A percentile compares a stretch with the other conserved stretches of the same genome.
These are phyloP conservation scores for Globisporangium spinosum DNA, from an alignment of 352 stramenopile species.

Conservation along the genomic window DNA sequence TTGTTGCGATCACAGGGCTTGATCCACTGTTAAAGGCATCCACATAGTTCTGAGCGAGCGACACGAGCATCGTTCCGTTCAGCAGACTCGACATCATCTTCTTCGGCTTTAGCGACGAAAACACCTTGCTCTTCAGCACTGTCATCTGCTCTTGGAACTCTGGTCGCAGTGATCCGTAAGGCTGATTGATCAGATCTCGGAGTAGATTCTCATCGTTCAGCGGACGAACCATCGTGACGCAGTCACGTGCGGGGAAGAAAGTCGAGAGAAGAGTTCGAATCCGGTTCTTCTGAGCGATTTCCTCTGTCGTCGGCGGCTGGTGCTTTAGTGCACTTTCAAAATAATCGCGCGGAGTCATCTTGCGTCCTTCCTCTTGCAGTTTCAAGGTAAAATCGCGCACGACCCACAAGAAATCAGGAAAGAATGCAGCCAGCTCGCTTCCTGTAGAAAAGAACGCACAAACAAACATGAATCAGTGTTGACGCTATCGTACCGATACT, in stretches of 20 bases:
- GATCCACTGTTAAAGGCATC: slow-evolving; percentile 63
- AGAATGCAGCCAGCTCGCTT: slow-evolving; percentile 53
- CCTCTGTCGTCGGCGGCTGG: slow-evolving; percentile 38
- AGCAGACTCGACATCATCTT: slow-evolving; percentile 56
- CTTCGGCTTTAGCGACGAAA: slow-evolving; percentile 53
- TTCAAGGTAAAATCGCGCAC: slow-evolving; percentile 76
- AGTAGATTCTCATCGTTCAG: slow-evolving; percentile 63
- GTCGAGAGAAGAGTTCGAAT: slow-evolving; percentile 52
- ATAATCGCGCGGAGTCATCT: slow-evolving; percentile 64
- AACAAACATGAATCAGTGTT: background rate
- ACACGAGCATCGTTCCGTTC: slow-evolving; percentile 65
- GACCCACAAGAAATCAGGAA: slow-evolving; percentile 73
- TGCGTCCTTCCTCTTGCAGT: slow-evolving; percentile 50
- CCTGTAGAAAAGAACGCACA: slow-evolving; percentile 4
- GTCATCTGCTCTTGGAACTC: slow-evolving; percentile 69
- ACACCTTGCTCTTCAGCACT: slow-evolving; percentile 52
- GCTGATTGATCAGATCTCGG: slow-evolving; percentile 45
- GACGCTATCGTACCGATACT: background rate
- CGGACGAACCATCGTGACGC: slow-evolving; percentile 73
- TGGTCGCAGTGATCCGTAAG: slow-evolving; percentile 48
- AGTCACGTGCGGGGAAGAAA: slow-evolving; percentile 77
- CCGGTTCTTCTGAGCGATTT: slow-evolving; percentile 55
- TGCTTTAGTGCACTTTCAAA: slow-evolving; percentile 72
- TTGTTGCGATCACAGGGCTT: slow-evolving; percentile 73
- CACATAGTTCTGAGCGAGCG: slow-evolving; percentile 62